Base-by-base conservation (phyloP, 2,329 filamentous ascomycete species). In the Alternaria infectoria region DNA sequence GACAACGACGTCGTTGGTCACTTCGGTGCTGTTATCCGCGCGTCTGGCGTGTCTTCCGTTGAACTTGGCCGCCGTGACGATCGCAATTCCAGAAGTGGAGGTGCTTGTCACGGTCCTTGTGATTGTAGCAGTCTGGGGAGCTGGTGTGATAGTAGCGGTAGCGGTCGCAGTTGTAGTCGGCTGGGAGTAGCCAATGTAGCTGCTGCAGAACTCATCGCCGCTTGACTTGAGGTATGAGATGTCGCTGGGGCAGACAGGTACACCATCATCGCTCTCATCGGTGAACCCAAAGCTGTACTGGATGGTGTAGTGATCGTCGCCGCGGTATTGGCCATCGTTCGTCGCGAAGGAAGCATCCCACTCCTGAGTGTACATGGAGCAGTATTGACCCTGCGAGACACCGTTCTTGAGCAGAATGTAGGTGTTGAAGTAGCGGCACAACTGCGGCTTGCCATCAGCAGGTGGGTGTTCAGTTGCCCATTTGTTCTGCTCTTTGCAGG, bases 351-450 rank as follows among this genome's bases (percentile, higher is more conserved):
- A 36, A 36, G 32, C 32, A 28, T 43, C 25, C 40, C 54, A 56
- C 6, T 17, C 21, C 11, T 26, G 19, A 13, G 36, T 56, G 54
- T 56, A 56, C 54, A 56, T 56, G 23, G 40, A 28, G 13, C 54
- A 56, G 23, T 28, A 28, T 5, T 56, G 54, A n/a, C 32, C 54
- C 36, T 46, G 43, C 0, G 54, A 30, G 3, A 49, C 44, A 7
- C 44, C 26, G 19, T 57, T 57, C 44, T 57, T 47, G 17, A 36
- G 26, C n/a, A 57, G 15, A 11, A 57, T 49, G 26, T 57, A 57
- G 13, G 54, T 49, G 44, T 47, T 57, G 54, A 36, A 57, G 19
- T 30, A 57, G 17, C 26, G 26, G 54, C 54, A 57, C 7, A 47
- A 15, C 51, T 43, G n/a, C 12, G 28, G 30, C 8, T 13, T 32